A percentile compares a stretch with the other conserved stretches of the same genome.
These are phyloP conservation scores for Hippophae gyantsensis DNA, from an alignment of 306 rosid species.

Conservation along the genomic window DNA sequence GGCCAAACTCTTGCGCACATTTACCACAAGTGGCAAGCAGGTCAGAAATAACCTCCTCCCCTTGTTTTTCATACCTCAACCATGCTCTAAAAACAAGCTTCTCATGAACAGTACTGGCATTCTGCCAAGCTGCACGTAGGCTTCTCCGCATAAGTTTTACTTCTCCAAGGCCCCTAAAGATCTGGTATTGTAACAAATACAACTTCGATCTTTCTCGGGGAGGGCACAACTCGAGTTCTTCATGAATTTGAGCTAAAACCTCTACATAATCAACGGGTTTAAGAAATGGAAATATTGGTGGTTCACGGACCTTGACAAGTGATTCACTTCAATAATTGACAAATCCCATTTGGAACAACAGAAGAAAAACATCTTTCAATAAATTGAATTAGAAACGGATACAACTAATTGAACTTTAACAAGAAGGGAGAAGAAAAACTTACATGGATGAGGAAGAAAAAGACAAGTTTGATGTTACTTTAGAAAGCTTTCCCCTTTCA, in stretches of 20 bases:
- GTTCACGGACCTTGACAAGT: conserved; percentile 76
- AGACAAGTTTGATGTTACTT: conserved; percentile 48
- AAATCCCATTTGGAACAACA: conserved; percentile 10
- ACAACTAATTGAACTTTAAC: conserved; percentile 4
- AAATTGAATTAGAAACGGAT: neutral
- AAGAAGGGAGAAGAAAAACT: conserved; percentile 20
- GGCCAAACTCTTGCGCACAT: conserved; percentile 61
- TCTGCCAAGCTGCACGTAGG: conserved; percentile 78
- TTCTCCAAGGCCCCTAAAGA: conserved; percentile 82
- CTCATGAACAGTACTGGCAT: conserved; percentile 61
- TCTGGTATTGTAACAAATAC: conserved; percentile 68
- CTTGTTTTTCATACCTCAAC: conserved; percentile 83
- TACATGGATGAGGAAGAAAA: conserved; percentile 52
- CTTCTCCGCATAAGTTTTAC: conserved; percentile 82
- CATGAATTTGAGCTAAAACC: conserved; percentile 89
- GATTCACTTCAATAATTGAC: conserved; percentile 55
- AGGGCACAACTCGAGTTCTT: conserved; percentile 77
- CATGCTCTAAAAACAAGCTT: conserved; percentile 80
- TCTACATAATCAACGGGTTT: conserved; percentile 81
- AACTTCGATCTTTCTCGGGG: conserved; percentile 60
- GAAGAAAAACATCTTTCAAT: neutral
- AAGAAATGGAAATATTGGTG: conserved; percentile 58
- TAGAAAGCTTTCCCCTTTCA: conserved; percentile 79
- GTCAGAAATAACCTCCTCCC: conserved; percentile 63
- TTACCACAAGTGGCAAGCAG: conserved; percentile 61